phyloP scores from a whole-genome alignment of 1,284 basidiomycete species.

The Apiotrichum veenhuisii region DNA sequence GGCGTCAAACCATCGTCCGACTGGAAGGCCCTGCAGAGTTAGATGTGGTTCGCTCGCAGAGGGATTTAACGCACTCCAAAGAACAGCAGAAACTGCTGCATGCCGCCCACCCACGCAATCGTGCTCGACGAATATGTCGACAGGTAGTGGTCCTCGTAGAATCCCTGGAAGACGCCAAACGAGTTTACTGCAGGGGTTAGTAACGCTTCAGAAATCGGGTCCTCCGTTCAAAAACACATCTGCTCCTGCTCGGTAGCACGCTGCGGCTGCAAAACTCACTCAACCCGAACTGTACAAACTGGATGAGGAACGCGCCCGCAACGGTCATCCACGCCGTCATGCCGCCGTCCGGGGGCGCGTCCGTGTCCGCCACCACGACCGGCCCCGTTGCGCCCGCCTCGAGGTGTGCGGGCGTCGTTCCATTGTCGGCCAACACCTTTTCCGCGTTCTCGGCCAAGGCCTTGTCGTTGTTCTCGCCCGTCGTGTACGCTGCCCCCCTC shows the following conservation, averaged over 20 bases:
- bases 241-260: no score
- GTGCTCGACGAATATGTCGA: conserved; percentile 17
- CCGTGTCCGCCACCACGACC: no score
- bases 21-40: conserved; percentile 43
- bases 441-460: no score
- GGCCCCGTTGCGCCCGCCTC: no score
- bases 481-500: no score
- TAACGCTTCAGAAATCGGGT: not conserved
- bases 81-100: conserved; percentile 58
- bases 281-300: conserved; percentile 16
- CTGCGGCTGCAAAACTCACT: no score
- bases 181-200: conserved; percentile 17
- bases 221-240: no score
- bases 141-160: conserved; percentile 27
- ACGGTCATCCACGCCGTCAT: conserved; percentile 10
- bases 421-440: no score
- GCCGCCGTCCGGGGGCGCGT: conserved; percentile 9
- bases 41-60: not conserved
- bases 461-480: no score
- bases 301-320: conserved; percentile 5
- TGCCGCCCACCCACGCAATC: conserved; percentile 67
- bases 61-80: conserved; percentile 22
- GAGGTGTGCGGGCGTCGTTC: no score
- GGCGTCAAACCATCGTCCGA: conserved; percentile 24
- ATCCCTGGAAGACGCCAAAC: conserved; percentile 29